phyloP scores from a whole-genome alignment of 345 rosid genomes.

The Pelargonium nanum region DNA sequence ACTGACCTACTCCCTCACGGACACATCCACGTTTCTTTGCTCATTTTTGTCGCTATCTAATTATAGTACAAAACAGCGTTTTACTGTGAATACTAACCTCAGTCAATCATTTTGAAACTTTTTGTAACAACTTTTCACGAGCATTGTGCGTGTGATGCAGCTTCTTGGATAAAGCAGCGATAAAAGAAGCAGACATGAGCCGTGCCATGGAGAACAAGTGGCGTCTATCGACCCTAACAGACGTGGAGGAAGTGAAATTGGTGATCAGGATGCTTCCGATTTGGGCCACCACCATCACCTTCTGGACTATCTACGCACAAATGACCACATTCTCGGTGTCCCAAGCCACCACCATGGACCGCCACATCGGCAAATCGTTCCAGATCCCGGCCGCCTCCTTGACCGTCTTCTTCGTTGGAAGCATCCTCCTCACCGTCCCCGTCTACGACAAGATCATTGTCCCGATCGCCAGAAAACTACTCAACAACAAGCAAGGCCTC shows the following conservation, averaged over 20 bases:
- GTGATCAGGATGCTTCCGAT: conserved; percentile 80
- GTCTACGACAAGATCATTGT: conserved; percentile 56
- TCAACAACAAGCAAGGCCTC: conserved; percentile 62
- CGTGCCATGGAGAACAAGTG: conserved; percentile 40
- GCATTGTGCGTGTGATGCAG: conserved; percentile 26
- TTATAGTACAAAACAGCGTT: no score
- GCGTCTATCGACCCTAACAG: conserved; percentile 72
- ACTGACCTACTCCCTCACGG: conserved; percentile 8
- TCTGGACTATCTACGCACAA: conserved; percentile 97
- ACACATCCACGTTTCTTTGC: not conserved
- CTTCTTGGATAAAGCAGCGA: conserved; percentile 78
- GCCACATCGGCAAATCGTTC: conserved; percentile 66
- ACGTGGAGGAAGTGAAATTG: conserved; percentile 88
- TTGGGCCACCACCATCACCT: conserved; percentile 82
- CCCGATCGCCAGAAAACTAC: conserved; percentile 39
- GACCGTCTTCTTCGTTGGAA: conserved; percentile 68
- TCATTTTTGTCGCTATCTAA: no score
- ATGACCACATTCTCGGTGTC: conserved; percentile 88
- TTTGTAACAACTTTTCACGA: not conserved
- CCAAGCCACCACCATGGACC: conserved; percentile 84
- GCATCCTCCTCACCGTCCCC: conserved; percentile 79
- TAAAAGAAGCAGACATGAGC: conserved; percentile 29
- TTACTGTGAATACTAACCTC: not conserved
- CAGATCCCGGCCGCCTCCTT: conserved; percentile 70
- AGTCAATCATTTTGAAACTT: not conserved